Conservation (phyloP, 352 stramenopile species). For the Phytopythium mirpurense region DNA sequence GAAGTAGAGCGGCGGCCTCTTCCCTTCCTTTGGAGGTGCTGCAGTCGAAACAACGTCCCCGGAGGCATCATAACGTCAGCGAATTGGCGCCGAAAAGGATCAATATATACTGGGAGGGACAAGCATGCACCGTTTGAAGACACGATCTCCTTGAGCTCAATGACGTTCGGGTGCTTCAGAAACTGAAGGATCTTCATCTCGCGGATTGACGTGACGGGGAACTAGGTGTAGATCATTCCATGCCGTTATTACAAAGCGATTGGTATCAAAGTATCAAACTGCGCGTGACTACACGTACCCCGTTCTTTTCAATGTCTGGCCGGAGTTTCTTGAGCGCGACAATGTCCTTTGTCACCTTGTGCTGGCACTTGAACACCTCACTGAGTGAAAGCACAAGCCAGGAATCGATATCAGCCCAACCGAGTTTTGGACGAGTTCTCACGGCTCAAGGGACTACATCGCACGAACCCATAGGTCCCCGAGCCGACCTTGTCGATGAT, state of each 20-base stretch:
- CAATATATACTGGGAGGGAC: not conserved
- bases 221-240: conserved; percentile 27
- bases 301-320: conserved; percentile 84
- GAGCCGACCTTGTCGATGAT: conserved; percentile 88
- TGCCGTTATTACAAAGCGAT: not conserved
- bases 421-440: no score
- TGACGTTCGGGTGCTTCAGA: conserved; percentile 92
- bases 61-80: conserved; percentile 6
- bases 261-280: no score
- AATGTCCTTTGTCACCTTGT: conserved; percentile 85
- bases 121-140: conserved; percentile 53
- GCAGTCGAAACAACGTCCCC: conserved; percentile 1
- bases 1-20: conserved; percentile 81
- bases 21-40: conserved; percentile 79
- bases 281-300: no score
- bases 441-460: not conserved
- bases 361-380: conserved; percentile 86
- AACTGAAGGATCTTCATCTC: conserved; percentile 98
- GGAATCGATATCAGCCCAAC: no score
- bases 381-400: conserved; percentile 28
- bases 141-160: conserved; percentile 96
- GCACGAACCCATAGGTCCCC: conserved; percentile 75
- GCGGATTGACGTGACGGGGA: conserved; percentile 94
- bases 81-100: not conserved
- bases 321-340: conserved; percentile 83